Evolutionary conservation across 371 early-diverging fungal genomes (phyloP), one percentile per base, ranked within the genome.

Genomic region (Apophysomyces ossiformis): DNA sequence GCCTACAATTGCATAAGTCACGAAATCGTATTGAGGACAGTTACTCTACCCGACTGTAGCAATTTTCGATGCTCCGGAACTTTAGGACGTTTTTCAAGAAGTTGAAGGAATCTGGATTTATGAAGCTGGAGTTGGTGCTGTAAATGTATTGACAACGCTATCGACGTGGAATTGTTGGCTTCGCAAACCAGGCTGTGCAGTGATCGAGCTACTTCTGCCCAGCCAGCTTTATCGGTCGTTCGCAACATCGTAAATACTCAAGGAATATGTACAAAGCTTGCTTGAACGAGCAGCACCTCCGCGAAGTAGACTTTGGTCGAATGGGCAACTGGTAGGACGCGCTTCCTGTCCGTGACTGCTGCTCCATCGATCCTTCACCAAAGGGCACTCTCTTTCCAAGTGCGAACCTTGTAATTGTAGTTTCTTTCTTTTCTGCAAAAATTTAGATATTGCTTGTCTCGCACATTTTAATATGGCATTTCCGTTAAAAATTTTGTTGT

Each of bases 81-180:
- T 62, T 82, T 86, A 0, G 79, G 78, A 35, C 75, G 72, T 57
- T 75, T 76, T 63, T 85, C 85, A 3, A 89, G 67, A 47, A 84
- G 66, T 45, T 66, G 59, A 13, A 75, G 58, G 43, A 88, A 78
- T 43, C 67, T 64, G 43, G 79, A 71, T 57, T 72, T 74, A 56
- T 72, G 62, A 18, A 76, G 57, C 61, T 78, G 69, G 8, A 81
- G 67, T 37, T 61, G 62, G n/a, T 73, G 73, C 32, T 69, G 60
- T 8, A 77, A 61, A 2, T 16, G 15, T 26, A 69, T 54, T 9
- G 66, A 67, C 12, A 64, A 57, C 5, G 60, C 50, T 36, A 57
- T 58, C 2, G 72, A 72, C 11, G 59, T 66, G 26, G 70, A 57
- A 21, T 47, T 67, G 44, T 69, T 66, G 57, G 77, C 74, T 66